A percentile compares a stretch with the other conserved stretches of the same genome.
phyloP scores from a whole-genome alignment of 164 flowering plant genomes.

The Vitis rupestris region DNA sequence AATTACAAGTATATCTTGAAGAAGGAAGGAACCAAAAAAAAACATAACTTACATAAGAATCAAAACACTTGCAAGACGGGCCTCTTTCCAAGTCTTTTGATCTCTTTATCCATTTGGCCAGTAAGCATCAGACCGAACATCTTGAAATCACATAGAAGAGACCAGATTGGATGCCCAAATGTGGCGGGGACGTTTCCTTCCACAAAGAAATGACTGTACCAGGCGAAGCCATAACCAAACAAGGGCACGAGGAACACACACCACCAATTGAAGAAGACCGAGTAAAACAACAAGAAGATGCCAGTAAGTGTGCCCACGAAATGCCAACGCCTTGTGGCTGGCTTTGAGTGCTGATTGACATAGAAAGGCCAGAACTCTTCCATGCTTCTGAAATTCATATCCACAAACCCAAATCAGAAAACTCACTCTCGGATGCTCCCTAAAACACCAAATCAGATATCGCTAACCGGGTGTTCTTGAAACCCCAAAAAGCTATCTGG shows the following conservation, averaged over 20 bases:
- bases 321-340: constrained; percentile 91
- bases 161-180: constrained; percentile 92
- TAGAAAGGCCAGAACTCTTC: constrained; percentile 95
- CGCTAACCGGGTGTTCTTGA: background rate
- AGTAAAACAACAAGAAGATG: constrained; percentile 36
- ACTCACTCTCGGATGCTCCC: background rate
- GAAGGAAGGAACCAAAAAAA: background rate
- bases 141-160: constrained; percentile 80
- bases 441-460: background rate
- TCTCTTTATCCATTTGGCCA: constrained; percentile 90
- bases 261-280: constrained; percentile 72
- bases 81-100: constrained; percentile 90
- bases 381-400: constrained; percentile 81
- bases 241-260: constrained; percentile 57
- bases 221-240: constrained; percentile 80
- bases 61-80: constrained; percentile 58
- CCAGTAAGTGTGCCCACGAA: constrained; percentile 66
- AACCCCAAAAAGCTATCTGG: constrained; percentile 1
- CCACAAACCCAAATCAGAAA: constrained; percentile 15
- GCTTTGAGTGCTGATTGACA: constrained; percentile 84
- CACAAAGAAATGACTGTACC: constrained; percentile 94
- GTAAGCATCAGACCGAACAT: constrained; percentile 94
- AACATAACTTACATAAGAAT: background rate
- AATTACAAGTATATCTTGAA: background rate
- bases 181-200: constrained; percentile 84